These are phyloP conservation scores for Zopfia rhizophila DNA, from an alignment of 2,329 filamentous ascomycete species.

Conservation along the genomic window DNA sequence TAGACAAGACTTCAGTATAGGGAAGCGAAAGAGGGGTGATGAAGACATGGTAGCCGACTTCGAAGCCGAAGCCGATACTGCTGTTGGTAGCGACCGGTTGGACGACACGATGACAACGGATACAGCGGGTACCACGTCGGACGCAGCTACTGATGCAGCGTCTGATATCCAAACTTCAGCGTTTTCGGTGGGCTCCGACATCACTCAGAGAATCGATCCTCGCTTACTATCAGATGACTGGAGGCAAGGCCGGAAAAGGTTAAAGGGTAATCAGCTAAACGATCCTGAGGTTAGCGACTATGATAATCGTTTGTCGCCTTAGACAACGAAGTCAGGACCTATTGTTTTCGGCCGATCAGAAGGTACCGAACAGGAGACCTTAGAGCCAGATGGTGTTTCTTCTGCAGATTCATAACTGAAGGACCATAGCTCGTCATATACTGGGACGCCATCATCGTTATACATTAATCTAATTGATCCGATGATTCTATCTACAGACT, in stretches of 20 bases:
- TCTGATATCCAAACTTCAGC: constrained; percentile 4
- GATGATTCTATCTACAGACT: constrained; percentile 3
- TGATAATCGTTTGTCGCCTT: constrained; percentile 5
- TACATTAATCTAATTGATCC: constrained; percentile 4
- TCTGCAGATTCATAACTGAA: constrained; percentile 4
- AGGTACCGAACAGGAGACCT: too few species aligned
- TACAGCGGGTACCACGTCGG: neutral
- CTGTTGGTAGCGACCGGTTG: constrained; percentile 8
- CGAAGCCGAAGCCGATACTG: constrained; percentile 2
- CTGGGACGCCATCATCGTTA: constrained; percentile 4
- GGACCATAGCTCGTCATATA: constrained; percentile 5
- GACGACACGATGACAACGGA: constrained; percentile 5
- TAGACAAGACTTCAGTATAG: constrained; percentile 2
- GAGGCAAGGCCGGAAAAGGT: constrained; percentile 3
- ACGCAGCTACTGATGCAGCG: constrained; percentile 5
- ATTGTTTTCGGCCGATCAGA: constrained; percentile 5
- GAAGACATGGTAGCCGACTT: constrained; percentile 4
- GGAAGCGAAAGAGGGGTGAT: constrained; percentile 9
- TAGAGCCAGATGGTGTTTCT: too few species aligned
- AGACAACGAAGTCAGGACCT: constrained; percentile 4
- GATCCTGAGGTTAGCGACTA: constrained; percentile 3
- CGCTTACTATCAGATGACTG: constrained; percentile 3
- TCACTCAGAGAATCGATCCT: constrained; percentile 7
- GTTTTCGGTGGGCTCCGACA: constrained; percentile 5
- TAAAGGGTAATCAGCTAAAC: constrained; percentile 3